These are phyloP conservation scores for Triticum dicoccoides DNA, from an alignment of 176 grass and related monocot genomes.

Conservation along the genomic window DNA sequence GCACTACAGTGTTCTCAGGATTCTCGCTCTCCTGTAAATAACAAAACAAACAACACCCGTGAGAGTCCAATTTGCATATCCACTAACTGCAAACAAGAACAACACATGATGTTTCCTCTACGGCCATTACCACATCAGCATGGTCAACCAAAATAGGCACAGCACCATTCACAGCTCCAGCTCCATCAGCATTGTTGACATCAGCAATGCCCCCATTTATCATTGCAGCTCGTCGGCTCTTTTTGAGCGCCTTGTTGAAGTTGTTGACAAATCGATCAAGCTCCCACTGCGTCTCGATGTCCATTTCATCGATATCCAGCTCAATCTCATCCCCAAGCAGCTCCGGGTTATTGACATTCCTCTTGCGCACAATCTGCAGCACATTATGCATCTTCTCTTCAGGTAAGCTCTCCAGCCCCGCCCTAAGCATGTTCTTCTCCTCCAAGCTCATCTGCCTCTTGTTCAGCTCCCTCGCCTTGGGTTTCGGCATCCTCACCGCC, in stretches of 20 bases:
- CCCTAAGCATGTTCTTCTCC: conserved; percentile 82
- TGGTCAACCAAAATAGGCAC: conserved; percentile 9
- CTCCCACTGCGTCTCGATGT: conserved; percentile 86
- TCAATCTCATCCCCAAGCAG: conserved; percentile 90
- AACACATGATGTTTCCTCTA: background rate
- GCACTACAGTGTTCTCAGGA: conserved; percentile 17
- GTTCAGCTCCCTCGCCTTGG: conserved; percentile 74
- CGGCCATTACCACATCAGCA: conserved; percentile 19
- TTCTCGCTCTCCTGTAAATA: conserved; percentile 36
- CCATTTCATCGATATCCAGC: conserved; percentile 82
- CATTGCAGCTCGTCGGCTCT: conserved; percentile 47
- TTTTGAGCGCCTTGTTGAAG: conserved; percentile 84
- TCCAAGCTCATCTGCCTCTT: conserved; percentile 84
- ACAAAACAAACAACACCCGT: conserved; percentile 9
- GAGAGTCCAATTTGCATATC: background rate
- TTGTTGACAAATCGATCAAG: conserved; percentile 85
- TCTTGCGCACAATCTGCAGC: conserved; percentile 77
- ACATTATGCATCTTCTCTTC: conserved; percentile 85
- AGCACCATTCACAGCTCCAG: conserved; percentile 20
- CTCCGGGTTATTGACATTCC: conserved; percentile 48
- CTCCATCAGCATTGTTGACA: conserved; percentile 15
- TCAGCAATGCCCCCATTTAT: conserved; percentile 24
- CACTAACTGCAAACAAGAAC: background rate
- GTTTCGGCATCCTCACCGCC: conserved; percentile 52
- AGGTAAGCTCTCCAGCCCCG: conserved; percentile 63